Percentiles rank a stretch among this genome's conserved stretches.
Conservation (phyloP, 2,329 filamentous ascomycete genomes). For the Monilinia polystroma region DNA sequence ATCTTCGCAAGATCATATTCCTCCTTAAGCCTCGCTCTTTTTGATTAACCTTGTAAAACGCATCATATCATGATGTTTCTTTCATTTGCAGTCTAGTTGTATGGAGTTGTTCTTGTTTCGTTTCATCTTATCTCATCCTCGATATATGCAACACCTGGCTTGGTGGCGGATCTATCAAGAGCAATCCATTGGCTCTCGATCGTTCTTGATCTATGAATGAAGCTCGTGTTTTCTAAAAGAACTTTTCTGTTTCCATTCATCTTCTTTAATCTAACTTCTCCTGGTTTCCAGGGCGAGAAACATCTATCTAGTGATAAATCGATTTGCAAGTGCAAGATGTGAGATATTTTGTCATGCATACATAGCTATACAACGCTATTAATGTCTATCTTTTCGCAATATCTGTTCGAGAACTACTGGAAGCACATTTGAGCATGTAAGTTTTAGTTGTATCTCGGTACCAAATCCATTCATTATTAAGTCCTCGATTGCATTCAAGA, state of each 20-base stretch:
- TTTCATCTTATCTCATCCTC: constrained; percentile 9
- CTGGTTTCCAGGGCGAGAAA: constrained; percentile 3
- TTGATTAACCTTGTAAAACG: background rate
- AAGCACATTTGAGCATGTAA: too few relatives aligned
- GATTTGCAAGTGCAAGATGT: background rate
- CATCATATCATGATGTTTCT: background rate
- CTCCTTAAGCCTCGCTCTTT: background rate
- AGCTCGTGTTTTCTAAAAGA: background rate
- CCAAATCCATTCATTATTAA: background rate
- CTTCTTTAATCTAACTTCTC: background rate
- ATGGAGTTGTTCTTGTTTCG: constrained; percentile 2
- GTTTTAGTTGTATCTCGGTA: background rate
- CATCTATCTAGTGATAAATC: background rate
- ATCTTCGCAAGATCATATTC: background rate
- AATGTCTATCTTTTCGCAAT: background rate
- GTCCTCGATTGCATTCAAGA: background rate
- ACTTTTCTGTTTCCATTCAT: constrained; percentile 3
- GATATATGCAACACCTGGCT: background rate
- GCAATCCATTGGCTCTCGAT: constrained; percentile 16
- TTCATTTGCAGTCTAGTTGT: background rate
- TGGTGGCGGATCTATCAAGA: background rate
- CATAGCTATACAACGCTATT: background rate
- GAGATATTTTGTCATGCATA: background rate
- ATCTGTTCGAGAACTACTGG: background rate
- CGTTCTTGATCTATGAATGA: constrained; percentile 1